Base-by-base conservation (phyloP, 2,329 filamentous ascomycete species). In the Sporothrix brunneoviolacea region DNA sequence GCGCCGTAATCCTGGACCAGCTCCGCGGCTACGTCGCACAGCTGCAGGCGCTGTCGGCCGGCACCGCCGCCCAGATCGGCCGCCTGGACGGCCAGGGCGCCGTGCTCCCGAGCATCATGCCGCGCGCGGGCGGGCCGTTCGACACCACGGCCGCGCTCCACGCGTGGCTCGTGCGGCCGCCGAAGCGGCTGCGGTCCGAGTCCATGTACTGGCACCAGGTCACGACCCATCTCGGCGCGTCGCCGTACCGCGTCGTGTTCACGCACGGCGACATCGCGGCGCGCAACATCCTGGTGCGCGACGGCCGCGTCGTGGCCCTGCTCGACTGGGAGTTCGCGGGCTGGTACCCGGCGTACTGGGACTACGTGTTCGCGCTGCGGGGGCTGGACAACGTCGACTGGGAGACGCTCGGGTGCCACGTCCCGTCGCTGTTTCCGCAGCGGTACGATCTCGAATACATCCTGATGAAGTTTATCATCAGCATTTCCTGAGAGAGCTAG, bases 301-400 rank as follows among this genome's bases (percentile, higher is more conserved):
- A 65, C 3, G 68, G 68, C n/a, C 61, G 65, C 12, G 61, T 74
- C 16, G 62, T 62, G 36, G 71, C 66, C 3, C 65, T 76, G n/a
- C 51, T 76, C 18, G 74, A 75, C 55, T 76, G 71, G 72, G 72
- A 75, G 57, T 64, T 64, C 36, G 62, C 68, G 19, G 71, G 71
- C 1, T 76, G 69, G 70, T 74, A 70, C 57, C 71, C 70, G 1
- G 59, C 62, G 18, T 69, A 67, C 41, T 75, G 64, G 65, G 65
- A 68, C 24, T 67, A 66, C 21, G 52, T 53, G 21, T 49, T 53
- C 13, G n/a, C 51, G 2, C 19, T 53, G 27, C 51, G 46, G 4
- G 51, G 51, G 8, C 12, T 50, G 22, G 51, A 53, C 30, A 40
- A 46, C 10, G 32, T 46, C 10, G 51, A 53, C 19, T 53, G 41